Conservation (phyloP, 352 stramenopile genomes). For the Pythium coloratum region DNA sequence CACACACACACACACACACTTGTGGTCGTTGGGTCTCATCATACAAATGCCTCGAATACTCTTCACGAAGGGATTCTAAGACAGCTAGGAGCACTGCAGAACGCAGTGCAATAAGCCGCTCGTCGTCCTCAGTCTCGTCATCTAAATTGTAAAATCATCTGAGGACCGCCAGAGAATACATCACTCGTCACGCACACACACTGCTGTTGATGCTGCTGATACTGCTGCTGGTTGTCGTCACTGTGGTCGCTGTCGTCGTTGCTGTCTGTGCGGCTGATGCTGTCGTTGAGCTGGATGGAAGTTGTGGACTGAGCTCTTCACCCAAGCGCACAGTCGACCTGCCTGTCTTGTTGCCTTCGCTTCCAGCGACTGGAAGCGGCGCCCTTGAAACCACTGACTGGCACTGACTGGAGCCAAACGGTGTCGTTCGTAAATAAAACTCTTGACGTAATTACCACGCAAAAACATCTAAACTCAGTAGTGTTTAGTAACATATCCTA, state of each 20-base stretch:
- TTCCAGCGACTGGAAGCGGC: constrained; percentile 2
- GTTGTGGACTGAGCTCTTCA: constrained; percentile 16
- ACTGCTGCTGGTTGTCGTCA: neutral
- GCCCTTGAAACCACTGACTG: constrained; percentile 21
- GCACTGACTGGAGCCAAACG: constrained; percentile 26
- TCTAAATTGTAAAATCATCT: constrained; percentile 91
- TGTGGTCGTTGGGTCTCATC: constrained; percentile 65
- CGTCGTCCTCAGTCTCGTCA: constrained; percentile 89
- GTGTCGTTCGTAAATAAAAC: constrained; percentile 9
- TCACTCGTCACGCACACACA: neutral
- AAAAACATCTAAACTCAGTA: constrained; percentile 10
- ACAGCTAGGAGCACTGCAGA: constrained; percentile 66
- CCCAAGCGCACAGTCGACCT: neutral
- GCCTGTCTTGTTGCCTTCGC: neutral
- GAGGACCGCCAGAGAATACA: constrained; percentile 35
- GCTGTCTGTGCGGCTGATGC: neutral
- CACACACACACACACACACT: constrained; percentile 27
- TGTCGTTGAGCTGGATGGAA: neutral
- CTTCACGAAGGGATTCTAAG: constrained; percentile 73
- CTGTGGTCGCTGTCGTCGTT: neutral
- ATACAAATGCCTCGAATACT: constrained; percentile 93
- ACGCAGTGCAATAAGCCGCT: constrained; percentile 67
- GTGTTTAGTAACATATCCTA: constrained; percentile 10
- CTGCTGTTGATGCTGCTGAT: neutral
- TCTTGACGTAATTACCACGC: constrained; percentile 3